These are phyloP conservation scores for Acer yangbiense DNA, from an alignment of 345 rosid genomes.

Conservation along the genomic window DNA sequence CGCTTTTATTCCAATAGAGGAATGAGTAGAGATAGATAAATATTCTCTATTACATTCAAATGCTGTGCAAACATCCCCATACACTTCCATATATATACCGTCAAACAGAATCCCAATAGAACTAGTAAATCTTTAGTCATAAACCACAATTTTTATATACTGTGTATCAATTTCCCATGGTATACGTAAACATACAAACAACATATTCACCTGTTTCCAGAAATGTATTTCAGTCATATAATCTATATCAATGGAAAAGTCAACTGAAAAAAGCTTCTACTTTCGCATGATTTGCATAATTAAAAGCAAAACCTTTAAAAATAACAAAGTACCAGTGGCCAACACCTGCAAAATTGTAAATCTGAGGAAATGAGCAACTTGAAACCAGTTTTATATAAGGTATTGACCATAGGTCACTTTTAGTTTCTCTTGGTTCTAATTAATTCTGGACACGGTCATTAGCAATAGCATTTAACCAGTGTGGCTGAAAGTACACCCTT, in stretches of 20 bases:
- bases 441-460: background rate
- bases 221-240: background rate
- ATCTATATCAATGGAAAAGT: background rate
- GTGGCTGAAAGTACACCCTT: background rate
- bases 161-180: background rate
- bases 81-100: too few species aligned
- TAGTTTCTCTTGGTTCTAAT: too few species aligned
- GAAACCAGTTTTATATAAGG: background rate
- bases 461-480: too few species aligned
- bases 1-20: too few species aligned
- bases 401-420: too few species aligned
- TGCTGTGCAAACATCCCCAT: too few species aligned
- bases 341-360: background rate
- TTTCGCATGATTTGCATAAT: background rate
- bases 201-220: background rate
- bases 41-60: too few species aligned
- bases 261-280: background rate
- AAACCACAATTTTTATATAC: too few species aligned
- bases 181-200: background rate
- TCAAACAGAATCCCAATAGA: too few species aligned
- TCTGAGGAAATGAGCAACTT: background rate
- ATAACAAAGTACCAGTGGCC: background rate
- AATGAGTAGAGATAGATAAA: too few species aligned
- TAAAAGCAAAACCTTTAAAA: background rate
- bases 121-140: too few species aligned